A percentile compares a stretch with the other conserved stretches of the same genome.
Conservation (phyloP, 2,329 filamentous ascomycete genomes). For the Epichloe sylvatica region DNA sequence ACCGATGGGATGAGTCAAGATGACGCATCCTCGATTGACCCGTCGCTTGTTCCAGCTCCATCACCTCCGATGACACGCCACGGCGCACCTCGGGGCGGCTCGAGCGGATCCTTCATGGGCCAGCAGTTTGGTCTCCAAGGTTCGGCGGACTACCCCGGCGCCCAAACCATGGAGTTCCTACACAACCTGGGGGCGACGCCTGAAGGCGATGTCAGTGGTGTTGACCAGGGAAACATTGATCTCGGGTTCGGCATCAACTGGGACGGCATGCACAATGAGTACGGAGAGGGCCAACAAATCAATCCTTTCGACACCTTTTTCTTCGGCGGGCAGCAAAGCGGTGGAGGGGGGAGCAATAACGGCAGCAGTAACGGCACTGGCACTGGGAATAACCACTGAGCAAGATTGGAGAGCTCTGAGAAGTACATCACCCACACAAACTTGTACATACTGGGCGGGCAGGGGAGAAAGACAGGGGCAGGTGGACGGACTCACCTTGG, state of each 20-base stretch:
- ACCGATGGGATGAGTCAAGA: conserved; percentile 17
- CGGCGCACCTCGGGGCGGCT: conserved; percentile 18
- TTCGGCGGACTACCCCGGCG: conserved; percentile 29
- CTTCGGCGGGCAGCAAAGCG: conserved; percentile 41
- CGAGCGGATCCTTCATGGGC: conserved; percentile 17
- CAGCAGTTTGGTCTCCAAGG: conserved; percentile 22
- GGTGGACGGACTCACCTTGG: no score
- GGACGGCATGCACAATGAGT: conserved; percentile 50
- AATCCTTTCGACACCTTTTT: conserved; percentile 60
- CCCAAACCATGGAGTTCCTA: conserved; percentile 40
- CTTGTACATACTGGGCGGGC: no score
- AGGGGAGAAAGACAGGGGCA: no score
- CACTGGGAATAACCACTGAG: neutral
- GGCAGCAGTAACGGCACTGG: conserved; percentile 8
- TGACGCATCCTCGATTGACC: conserved; percentile 22
- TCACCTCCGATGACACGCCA: conserved; percentile 29
- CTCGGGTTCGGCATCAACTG: conserved; percentile 54
- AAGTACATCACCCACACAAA: no score
- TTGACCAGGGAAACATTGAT: conserved; percentile 40
- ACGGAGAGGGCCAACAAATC: conserved; percentile 45
- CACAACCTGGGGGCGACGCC: conserved; percentile 24
- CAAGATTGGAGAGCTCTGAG: no score
- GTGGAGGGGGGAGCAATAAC: conserved; percentile 14
- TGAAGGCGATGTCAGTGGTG: conserved; percentile 18
- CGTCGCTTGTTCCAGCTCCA: conserved; percentile 28